Percentiles rank a stretch among this genome's conserved stretches.
Evolutionary conservation across 225 moss, liverwort and hornwort species (phyloP).

Genomic region (Bryoerythrophyllum caledonicum): DNA sequence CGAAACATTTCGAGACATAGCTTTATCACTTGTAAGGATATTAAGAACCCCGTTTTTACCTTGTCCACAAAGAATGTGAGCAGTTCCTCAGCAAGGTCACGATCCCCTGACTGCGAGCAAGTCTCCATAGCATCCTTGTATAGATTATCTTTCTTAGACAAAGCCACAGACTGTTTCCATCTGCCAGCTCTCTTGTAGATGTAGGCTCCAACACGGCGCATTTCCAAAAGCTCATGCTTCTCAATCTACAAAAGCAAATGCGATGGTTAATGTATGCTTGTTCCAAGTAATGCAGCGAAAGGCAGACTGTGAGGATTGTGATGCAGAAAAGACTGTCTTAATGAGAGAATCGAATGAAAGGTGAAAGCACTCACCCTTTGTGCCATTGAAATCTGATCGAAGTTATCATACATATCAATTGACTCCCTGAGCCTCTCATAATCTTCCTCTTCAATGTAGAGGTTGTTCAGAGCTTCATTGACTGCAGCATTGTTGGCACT

Average conservation of each 20-base stretch:
- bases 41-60: slow-evolving; percentile 19
- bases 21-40: neutral
- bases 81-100: slow-evolving; percentile 84
- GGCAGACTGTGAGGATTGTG: neutral
- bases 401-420: slow-evolving; percentile 90
- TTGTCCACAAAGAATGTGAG: slow-evolving; percentile 82
- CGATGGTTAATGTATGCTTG: neutral
- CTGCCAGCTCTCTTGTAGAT: slow-evolving; percentile 91
- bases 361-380: slow-evolving; percentile 56
- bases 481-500: slow-evolving; percentile 78
- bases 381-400: slow-evolving; percentile 81
- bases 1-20: neutral
- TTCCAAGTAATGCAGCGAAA: neutral
- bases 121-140: slow-evolving; percentile 96
- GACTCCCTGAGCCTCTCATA: slow-evolving; percentile 80
- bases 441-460: slow-evolving; percentile 84
- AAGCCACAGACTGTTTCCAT: slow-evolving; percentile 87
- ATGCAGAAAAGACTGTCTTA: neutral
- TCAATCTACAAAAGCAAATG: slow-evolving; percentile 52
- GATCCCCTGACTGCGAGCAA: slow-evolving; percentile 84
- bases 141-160: slow-evolving; percentile 85
- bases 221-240: slow-evolving; percentile 86
- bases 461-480: slow-evolving; percentile 78
- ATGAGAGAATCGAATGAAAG: neutral
- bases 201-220: slow-evolving; percentile 86